A percentile compares a stretch with the other conserved stretches of the same genome.
These are phyloP conservation scores for Tolypocladium tundrense DNA, from an alignment of 2,329 filamentous ascomycete species.

Conservation along the genomic window DNA sequence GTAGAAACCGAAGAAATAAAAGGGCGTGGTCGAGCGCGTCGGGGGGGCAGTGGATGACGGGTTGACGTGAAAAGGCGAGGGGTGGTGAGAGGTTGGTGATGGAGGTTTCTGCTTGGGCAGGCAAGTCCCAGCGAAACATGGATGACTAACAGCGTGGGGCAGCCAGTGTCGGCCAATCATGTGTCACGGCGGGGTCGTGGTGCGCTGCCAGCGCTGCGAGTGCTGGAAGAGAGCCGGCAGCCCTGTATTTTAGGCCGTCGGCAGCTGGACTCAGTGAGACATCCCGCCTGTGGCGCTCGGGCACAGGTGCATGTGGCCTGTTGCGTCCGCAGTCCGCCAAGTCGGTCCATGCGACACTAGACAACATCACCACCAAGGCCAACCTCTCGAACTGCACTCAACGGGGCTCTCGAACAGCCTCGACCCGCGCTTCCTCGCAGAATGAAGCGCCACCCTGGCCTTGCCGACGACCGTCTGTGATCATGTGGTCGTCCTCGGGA, in stretches of 20 bases:
- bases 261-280: background rate
- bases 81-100: background rate
- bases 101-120: background rate
- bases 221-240: background rate
- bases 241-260: background rate
- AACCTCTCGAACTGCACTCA: slow-evolving; percentile 1
- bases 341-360: background rate
- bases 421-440: slow-evolving; percentile 15
- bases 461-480: slow-evolving; percentile 18
- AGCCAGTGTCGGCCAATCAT: background rate
- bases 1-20: too few species aligned
- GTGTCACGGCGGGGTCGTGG: background rate
- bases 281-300: background rate
- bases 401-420: slow-evolving; percentile 12
- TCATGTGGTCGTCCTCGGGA: slow-evolving; percentile 56
- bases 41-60: background rate
- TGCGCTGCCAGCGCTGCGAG: background rate
- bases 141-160: background rate
- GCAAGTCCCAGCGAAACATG: background rate
- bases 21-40: background rate
- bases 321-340: background rate
- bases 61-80: background rate
- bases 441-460: slow-evolving; percentile 17
- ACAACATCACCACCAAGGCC: background rate
- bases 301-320: background rate